Conservation (phyloP, 2,329 filamentous ascomycete species). For the Fusarium heterosporum region DNA sequence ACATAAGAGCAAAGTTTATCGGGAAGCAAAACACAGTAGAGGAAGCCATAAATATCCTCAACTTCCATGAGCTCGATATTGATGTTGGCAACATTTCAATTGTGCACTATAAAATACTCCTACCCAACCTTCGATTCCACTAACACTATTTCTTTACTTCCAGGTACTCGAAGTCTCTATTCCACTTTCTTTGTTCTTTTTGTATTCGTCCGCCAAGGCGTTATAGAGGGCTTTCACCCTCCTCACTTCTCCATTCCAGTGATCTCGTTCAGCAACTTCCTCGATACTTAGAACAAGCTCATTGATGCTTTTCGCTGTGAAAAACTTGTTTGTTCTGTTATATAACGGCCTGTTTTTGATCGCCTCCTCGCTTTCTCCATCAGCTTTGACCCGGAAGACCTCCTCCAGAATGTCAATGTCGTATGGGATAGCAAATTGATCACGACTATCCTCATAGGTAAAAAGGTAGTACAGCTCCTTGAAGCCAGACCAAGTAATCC, state of each 20-base stretch:
- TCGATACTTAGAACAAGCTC: conserved; percentile 56
- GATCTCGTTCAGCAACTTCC: conserved; percentile 49
- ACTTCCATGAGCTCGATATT: too few species aligned
- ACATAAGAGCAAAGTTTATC: too few species aligned
- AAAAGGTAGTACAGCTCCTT: conserved; percentile 68
- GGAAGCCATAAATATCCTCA: too few species aligned
- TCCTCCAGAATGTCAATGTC: conserved; percentile 68
- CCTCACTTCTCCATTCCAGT: conserved; percentile 56
- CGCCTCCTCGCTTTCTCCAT: conserved; percentile 53
- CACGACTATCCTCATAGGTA: conserved; percentile 68
- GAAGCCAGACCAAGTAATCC: conserved; percentile 69
- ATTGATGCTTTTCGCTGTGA: conserved; percentile 57
- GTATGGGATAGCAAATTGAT: conserved; percentile 66
- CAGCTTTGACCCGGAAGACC: conserved; percentile 63
- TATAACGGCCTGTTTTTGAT: conserved; percentile 60
- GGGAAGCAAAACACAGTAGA: too few species aligned
- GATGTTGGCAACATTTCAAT: too few species aligned
- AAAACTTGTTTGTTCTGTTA: conserved; percentile 68
- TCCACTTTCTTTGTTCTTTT: conserved; percentile 59
- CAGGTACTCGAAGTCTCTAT: conserved; percentile 61
- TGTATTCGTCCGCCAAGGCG: conserved; percentile 60
- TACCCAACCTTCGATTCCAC: not conserved
- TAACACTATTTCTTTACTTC: conserved; percentile 48
- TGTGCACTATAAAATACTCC: too few species aligned
- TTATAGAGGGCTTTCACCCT: conserved; percentile 63